phyloP scores from a whole-genome alignment of 1,284 basidiomycete species.

The Cystodermella granulosa region DNA sequence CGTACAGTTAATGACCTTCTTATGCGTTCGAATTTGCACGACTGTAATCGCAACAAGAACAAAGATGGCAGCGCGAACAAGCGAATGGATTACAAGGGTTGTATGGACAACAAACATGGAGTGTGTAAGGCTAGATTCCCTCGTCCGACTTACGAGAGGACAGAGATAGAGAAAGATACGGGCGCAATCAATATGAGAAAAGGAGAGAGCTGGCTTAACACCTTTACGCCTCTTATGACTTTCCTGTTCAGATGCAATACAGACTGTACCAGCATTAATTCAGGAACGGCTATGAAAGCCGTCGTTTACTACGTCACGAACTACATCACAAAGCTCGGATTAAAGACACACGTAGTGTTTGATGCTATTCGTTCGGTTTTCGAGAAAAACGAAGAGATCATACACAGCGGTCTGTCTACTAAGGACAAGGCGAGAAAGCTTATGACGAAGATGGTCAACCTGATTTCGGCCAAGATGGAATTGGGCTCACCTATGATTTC shows the following conservation, averaged over 20 bases:
- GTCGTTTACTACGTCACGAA: constrained; percentile 30
- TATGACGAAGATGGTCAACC: constrained; percentile 31
- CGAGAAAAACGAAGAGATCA: constrained; percentile 14
- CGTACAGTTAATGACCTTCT: constrained; percentile 15
- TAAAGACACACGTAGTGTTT: constrained; percentile 35
- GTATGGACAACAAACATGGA: constrained; percentile 21
- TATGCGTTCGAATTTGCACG: constrained; percentile 14
- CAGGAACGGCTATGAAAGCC: constrained; percentile 31
- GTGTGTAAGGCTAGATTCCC: constrained; percentile 29
- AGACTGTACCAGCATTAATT: constrained; percentile 27
- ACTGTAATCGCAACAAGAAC: constrained; percentile 5
- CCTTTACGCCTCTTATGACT: constrained; percentile 14
- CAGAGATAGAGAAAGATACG: constrained; percentile 20
- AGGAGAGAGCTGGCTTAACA: constrained; percentile 29
- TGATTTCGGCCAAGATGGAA: constrained; percentile 25
- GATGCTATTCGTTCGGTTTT: constrained; percentile 21
- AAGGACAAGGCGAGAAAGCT: constrained; percentile 23
- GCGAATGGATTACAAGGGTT: no score
- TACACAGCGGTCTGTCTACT: constrained; percentile 7
- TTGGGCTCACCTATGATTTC: constrained; percentile 28
- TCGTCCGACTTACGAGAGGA: constrained; percentile 10
- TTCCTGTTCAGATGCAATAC: constrained; percentile 25
- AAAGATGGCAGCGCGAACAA: no score
- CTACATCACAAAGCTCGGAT: constrained; percentile 28
- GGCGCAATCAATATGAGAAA: constrained; percentile 33